Evolutionary conservation across 1,284 basidiomycete species (phyloP).

Genomic region (Apiotrichum akiyoshidainum): DNA sequence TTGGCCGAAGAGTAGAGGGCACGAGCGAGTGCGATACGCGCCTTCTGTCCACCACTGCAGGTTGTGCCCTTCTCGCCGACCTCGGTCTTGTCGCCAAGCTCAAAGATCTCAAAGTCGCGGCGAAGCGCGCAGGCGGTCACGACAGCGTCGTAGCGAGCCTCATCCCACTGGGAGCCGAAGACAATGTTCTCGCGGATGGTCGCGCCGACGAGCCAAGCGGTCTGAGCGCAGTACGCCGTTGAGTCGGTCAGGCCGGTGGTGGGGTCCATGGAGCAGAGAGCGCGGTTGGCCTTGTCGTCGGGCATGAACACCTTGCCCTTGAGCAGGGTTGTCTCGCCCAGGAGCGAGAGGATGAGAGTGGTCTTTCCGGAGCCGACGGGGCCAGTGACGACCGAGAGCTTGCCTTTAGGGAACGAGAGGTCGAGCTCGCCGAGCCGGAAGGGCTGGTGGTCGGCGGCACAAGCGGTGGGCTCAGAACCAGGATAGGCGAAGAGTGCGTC

Average conservation of each 20-base stretch:
- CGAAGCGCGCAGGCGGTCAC: constrained; percentile 56
- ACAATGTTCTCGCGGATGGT: constrained; percentile 58
- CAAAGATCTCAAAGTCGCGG: constrained; percentile 55
- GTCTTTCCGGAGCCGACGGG: constrained; percentile 64
- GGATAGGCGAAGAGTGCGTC: constrained; percentile 50
- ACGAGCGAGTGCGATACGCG: constrained; percentile 48
- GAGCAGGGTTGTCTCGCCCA: constrained; percentile 56
- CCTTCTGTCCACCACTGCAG: constrained; percentile 50
- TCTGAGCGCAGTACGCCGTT: constrained; percentile 57
- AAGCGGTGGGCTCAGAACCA: constrained; percentile 25
- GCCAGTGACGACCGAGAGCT: constrained; percentile 50
- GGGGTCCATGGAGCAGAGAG: constrained; percentile 52
- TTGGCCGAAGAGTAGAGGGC: constrained; percentile 48
- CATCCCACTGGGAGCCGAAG: constrained; percentile 53
- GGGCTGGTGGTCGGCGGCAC: constrained; percentile 18
- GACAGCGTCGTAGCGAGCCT: constrained; percentile 52
- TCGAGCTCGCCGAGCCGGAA: constrained; percentile 54
- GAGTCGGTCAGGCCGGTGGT: constrained; percentile 53
- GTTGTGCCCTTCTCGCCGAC: constrained; percentile 60
- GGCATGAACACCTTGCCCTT: constrained; percentile 56
- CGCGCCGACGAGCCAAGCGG: constrained; percentile 57
- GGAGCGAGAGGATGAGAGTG: constrained; percentile 60
- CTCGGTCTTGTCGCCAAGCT: constrained; percentile 58
- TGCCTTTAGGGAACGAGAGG: constrained; percentile 51
- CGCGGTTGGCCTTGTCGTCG: constrained; percentile 49